Percentiles rank a stretch among this genome's conserved stretches.
Conservation (phyloP, 169 alveolate genomes). For the Ichthyophthirius multifiliis region DNA sequence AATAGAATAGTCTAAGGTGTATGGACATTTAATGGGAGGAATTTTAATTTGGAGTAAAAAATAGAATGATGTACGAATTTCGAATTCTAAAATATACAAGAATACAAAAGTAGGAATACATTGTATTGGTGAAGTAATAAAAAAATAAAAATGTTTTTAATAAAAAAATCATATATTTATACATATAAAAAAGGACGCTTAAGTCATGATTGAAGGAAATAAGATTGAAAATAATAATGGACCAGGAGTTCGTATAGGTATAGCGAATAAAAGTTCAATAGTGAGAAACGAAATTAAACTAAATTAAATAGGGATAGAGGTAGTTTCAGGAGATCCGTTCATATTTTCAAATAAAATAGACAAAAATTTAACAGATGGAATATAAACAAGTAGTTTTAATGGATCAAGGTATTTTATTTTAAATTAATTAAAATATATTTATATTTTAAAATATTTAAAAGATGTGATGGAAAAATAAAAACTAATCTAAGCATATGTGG, state of each 20-base stretch:
- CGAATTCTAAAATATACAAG: conserved; percentile 48
- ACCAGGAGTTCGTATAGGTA: conserved; percentile 65
- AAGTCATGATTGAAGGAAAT: conserved; percentile 51
- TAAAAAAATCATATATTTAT: background rate
- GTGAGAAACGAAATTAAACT: conserved; percentile 54
- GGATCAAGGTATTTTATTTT: background rate
- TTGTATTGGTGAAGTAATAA: conserved; percentile 49
- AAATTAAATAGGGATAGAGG: conserved; percentile 57
- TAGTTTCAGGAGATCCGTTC: conserved; percentile 60
- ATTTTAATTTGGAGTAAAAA: conserved; percentile 42
- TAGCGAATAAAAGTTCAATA: conserved; percentile 59
- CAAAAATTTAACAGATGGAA: conserved; percentile 70
- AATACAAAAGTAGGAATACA: conserved; percentile 62
- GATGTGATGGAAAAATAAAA: conserved; percentile 62
- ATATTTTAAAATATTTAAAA: background rate
- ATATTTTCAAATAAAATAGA: conserved; percentile 65
- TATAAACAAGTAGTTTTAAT: conserved; percentile 47
- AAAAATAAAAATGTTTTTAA: background rate
- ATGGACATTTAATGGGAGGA: conserved; percentile 51
- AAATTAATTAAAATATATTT: background rate
- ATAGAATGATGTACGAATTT: conserved; percentile 42
- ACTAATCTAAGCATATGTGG: conserved; percentile 45
- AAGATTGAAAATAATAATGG: conserved; percentile 70
- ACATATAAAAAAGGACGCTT: conserved; percentile 44
- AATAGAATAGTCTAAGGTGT: conserved; percentile 31